Evolutionary conservation across 2,329 filamentous ascomycete genomes (phyloP).

Genomic region (Lachnellula occidentalis): DNA sequence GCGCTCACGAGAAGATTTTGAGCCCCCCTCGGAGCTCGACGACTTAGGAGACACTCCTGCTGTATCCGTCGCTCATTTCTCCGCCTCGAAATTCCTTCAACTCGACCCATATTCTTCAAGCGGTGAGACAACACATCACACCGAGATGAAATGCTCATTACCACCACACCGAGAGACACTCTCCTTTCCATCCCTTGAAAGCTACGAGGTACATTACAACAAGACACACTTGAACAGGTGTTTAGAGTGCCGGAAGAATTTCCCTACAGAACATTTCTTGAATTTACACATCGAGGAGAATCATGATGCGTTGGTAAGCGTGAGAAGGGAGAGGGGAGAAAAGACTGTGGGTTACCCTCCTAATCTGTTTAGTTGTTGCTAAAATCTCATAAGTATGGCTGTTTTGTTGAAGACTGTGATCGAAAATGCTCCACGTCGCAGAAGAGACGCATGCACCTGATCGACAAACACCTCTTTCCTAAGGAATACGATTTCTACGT

Average conservation of each 20-base stretch:
- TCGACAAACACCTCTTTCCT: constrained; percentile 92
- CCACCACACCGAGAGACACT: constrained; percentile 71
- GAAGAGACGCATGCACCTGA: constrained; percentile 81
- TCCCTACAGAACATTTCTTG: constrained; percentile 78
- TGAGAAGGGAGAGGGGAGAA: constrained; percentile 72
- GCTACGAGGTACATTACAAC: constrained; percentile 83
- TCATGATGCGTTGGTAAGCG: constrained; percentile 74
- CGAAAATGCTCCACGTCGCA: constrained; percentile 75
- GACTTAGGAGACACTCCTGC: constrained; percentile 16
- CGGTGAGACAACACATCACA: constrained; percentile 22
- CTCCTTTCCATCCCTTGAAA: constrained; percentile 66
- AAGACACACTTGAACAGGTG: constrained; percentile 81
- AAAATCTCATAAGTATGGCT: constrained; percentile 59
- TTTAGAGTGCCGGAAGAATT: constrained; percentile 76
- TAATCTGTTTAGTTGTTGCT: neutral
- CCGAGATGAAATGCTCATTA: constrained; percentile 69
- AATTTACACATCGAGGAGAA: constrained; percentile 83
- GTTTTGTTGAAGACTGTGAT: constrained; percentile 86
- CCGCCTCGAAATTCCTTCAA: constrained; percentile 50
- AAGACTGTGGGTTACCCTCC: constrained; percentile 60
- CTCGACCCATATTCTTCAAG: constrained; percentile 59
- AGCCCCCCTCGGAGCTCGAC: constrained; percentile 35
- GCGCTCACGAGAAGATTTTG: constrained; percentile 49
- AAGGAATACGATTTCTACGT: constrained; percentile 83
- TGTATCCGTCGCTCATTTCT: constrained; percentile 23